Evolutionary conservation across 305 asterid species (phyloP).

Genomic region (Euphrasia arctica): DNA sequence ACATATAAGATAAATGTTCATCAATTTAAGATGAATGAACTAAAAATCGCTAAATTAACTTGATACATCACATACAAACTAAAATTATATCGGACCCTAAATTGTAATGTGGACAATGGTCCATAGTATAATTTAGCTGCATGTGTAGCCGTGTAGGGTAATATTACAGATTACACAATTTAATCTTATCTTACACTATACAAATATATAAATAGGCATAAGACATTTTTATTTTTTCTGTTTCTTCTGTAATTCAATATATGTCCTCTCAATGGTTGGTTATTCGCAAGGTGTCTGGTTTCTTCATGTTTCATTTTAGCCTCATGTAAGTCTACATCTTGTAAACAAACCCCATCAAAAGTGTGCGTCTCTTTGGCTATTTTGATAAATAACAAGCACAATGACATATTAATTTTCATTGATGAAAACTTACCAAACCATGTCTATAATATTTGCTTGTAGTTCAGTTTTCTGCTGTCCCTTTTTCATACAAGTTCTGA

Average conservation of each 20-base stretch:
- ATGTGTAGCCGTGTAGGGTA: neutral
- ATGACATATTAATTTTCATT: neutral
- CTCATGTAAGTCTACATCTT: neutral
- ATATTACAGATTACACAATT: neutral
- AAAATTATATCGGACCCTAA: too few relatives aligned
- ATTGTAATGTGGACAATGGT: too few relatives aligned
- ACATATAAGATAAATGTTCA: too few relatives aligned
- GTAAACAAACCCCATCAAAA: neutral
- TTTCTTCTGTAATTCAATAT: neutral
- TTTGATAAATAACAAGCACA: neutral
- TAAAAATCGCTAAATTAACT: too few relatives aligned
- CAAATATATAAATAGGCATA: neutral
- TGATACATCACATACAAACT: too few relatives aligned
- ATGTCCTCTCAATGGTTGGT: neutral
- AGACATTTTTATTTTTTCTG: neutral
- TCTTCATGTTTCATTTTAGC: neutral
- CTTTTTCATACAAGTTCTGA: slow-evolving; percentile 12
- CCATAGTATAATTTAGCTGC: neutral
- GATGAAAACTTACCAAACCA: slow-evolving; percentile 1
- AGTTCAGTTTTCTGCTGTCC: slow-evolving; percentile 15
- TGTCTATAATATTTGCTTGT: slow-evolving; percentile 4
- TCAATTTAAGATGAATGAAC: too few relatives aligned
- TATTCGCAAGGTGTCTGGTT: neutral
- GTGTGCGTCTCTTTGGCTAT: neutral
- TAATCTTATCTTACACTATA: neutral